Evolutionary conservation across 2,329 filamentous ascomycete species (phyloP).

Genomic region (Arthrobotrys iridis): DNA sequence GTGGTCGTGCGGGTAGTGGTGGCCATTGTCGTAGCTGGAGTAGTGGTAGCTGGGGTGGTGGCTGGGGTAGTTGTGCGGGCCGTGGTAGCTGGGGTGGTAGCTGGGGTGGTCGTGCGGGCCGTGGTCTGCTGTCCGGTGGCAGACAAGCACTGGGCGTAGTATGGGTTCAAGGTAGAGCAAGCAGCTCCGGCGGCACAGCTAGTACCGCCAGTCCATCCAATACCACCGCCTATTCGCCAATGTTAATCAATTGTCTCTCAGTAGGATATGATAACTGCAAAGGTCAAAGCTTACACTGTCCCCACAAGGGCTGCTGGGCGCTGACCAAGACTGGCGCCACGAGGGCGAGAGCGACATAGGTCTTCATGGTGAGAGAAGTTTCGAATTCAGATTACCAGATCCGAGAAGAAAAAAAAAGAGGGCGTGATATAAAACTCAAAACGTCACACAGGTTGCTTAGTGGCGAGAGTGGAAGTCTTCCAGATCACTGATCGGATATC

Average conservation of each 20-base stretch:
- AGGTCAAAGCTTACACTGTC: conserved; percentile 41
- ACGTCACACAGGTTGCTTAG: background rate
- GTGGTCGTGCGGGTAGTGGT: conserved; percentile 17
- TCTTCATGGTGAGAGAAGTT: conserved; percentile 39
- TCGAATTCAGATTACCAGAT: conserved; percentile 49
- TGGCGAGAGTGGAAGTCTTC: background rate
- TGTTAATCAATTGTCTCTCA: background rate
- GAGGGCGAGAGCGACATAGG: conserved; percentile 38
- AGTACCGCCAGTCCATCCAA: conserved; percentile 41
- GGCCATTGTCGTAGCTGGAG: conserved; percentile 8
- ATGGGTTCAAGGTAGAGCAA: conserved; percentile 48
- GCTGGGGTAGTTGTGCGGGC: background rate
- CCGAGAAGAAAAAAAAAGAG: conserved; percentile 9
- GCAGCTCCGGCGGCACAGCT: conserved; percentile 10
- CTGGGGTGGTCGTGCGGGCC: conserved; percentile 1
- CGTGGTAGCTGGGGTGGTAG: background rate
- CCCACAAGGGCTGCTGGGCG: conserved; percentile 48
- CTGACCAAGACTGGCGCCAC: conserved; percentile 46
- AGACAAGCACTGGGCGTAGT: conserved; percentile 51
- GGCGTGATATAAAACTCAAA: conserved; percentile 13
- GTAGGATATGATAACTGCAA: background rate
- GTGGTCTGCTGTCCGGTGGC: conserved; percentile 16
- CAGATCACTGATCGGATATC: conserved; percentile 46
- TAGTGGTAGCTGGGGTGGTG: conserved; percentile 12
- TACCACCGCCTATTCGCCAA: conserved; percentile 46